Base-by-base conservation (phyloP, 495 filamentous ascomycete genomes). In the Aspergillus panamensis region DNA sequence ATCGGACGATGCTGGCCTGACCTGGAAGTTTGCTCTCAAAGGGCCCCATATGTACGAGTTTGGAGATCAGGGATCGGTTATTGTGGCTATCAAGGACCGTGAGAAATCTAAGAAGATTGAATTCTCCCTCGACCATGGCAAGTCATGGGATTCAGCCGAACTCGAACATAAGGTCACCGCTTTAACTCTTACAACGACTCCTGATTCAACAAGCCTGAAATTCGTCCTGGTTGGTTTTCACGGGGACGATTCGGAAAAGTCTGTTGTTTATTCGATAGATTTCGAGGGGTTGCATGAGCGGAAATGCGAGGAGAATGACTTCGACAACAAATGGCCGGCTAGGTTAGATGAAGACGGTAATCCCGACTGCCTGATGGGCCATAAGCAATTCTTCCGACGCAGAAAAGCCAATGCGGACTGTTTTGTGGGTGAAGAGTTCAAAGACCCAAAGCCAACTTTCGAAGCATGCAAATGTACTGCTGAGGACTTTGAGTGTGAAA, bases 41-140 rank as follows among this genome's bases (percentile, higher is more conserved):
- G 87, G 87, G n/a, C 86, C 92, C 6, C 91, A 97, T 70, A 93
- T 89, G 67, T 97, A 96, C 71, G 91, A 96, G 65, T 92, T 97
- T 70, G 94, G 93, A 30, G 92, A 96, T 59, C 84, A 93, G 61
- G 94, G 94, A 6, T 87, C 91, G 20, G 83, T 97, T 20, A 77
- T 98, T 3, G 79, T 96, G 33, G 94, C 94, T 8, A 75, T 96
- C 39, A 75, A 77, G 33, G 90, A 96, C 61, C 76, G 80, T 39
- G 78, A 70, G 19, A 69, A 66, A 51, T 89, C 88, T 7, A 72
- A 91, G 48, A 71, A 88, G 60, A 75, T 97, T 53, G 73, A 69
- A 40, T 97, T 91, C 70, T 97, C 95, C 2, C 74, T 96, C 39
- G 81, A 97, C 67, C 91, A 97, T 64, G 94, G 94, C 37, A 82